Conservation (phyloP, 441 rosid genomes). For the Adansonia madagascariensis region DNA sequence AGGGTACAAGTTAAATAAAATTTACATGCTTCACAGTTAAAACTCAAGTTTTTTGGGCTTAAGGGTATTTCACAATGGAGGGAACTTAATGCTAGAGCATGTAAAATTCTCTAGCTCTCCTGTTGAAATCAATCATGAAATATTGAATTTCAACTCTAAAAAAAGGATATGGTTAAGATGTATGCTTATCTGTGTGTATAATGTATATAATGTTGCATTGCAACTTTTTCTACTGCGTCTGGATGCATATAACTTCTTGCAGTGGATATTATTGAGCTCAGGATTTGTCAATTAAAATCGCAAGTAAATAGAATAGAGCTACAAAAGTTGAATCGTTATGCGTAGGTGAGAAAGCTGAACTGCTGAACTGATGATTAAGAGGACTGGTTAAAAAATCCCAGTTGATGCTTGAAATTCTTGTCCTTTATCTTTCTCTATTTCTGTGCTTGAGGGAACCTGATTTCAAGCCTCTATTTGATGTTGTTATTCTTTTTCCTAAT, state of each 20-base stretch:
- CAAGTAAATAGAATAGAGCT: background rate
- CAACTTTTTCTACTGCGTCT: background rate
- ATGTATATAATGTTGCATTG: background rate
- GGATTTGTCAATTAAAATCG: conserved; percentile 10
- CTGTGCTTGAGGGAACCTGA: conserved; percentile 14
- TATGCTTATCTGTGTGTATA: conserved; percentile 1
- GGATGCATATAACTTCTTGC: background rate
- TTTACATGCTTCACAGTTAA: background rate
- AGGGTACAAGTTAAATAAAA: background rate
- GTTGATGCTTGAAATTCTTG: background rate
- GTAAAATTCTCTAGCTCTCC: background rate
- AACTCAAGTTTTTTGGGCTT: background rate
- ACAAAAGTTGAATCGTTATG: background rate
- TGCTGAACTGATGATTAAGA: conserved; percentile 11
- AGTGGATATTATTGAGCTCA: background rate
- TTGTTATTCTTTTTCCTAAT: conserved; percentile 26
- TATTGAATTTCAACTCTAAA: conserved; percentile 8
- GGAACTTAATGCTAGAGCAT: conserved; percentile 5
- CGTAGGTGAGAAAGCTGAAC: conserved; percentile 18
- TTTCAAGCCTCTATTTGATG: conserved; percentile 14
- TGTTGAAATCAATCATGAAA: background rate
- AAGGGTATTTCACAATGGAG: background rate
- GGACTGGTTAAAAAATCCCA: background rate
- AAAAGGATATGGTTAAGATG: background rate
- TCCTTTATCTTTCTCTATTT: conserved; percentile 9